Percentiles rank a stretch among this genome's conserved stretches.
Evolutionary conservation across 2,329 filamentous ascomycete species (phyloP).

Genomic region (Fusarium pilosicola): DNA sequence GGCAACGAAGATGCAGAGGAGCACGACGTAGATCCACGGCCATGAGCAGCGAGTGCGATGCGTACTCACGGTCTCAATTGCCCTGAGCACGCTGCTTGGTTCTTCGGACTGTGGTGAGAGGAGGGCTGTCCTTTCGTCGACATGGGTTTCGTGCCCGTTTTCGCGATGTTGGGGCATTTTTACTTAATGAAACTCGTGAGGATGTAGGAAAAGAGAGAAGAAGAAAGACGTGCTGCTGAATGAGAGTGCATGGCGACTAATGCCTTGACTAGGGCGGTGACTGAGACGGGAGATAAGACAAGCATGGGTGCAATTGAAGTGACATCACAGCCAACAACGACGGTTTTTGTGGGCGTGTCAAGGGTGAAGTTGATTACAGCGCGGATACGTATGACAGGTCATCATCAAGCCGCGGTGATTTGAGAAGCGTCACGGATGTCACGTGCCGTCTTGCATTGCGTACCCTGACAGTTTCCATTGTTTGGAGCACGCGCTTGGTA

Average conservation of each 20-base stretch:
- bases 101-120: neutral
- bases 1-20: neutral
- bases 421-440: neutral
- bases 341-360: neutral
- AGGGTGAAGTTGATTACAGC: slow-evolving; percentile 3
- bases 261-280: neutral
- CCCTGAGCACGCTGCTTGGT: neutral
- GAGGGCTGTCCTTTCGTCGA: neutral
- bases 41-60: slow-evolving; percentile 4
- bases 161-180: neutral
- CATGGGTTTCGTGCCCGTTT: neutral
- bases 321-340: slow-evolving; percentile 1
- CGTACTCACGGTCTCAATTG: neutral
- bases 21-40: slow-evolving; percentile 1
- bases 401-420: neutral
- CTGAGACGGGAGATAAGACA: slow-evolving; percentile 2
- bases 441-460: neutral
- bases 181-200: neutral
- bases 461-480: no score
- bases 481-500: neutral
- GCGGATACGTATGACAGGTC: neutral
- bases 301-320: neutral
- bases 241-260: neutral
- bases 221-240: neutral
- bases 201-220: neutral